Base-by-base conservation (phyloP, 176 grass and related monocot species). In the Metroxylon sagu region DNA sequence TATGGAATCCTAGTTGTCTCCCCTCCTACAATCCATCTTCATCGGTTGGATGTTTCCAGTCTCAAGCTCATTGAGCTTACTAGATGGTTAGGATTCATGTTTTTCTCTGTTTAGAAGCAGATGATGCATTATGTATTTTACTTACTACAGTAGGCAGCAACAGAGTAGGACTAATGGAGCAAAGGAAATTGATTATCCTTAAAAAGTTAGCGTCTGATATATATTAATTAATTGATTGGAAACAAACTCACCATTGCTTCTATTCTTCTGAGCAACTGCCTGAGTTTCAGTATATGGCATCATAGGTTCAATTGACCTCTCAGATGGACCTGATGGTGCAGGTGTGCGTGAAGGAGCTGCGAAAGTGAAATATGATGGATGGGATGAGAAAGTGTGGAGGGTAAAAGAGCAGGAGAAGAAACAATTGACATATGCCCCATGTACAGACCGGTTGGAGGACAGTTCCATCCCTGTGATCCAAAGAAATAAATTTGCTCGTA, bases 401-500 rank as follows among this genome's bases (percentile, higher is more conserved):
- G 63, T 56, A 66, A 29, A 70, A 25, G 62, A 70, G 23, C 66
- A 50, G 18, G 72, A 19, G 15, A 55, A 65, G 72, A 48, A 59
- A 8, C 25, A 62, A 19, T 66, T 60, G 72, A 49, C 4, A 5
- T 29, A 5, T 65, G 55, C 71, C 53, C 19, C 25, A 77, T 62
- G 60, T 14, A 85, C 80, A 62, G 17, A 61, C 69, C 83, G 74
- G 21, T 66, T 64, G 72, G 81, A 67, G 74, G 48, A 56, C 71
- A 71, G 59, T 75, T 64, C 76, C 69, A 98, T 52, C 81, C 79
- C 72, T 80, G 69, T 56, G 54, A 50, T 48, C 74, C 71, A 73
- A 88, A 92, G 27, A 85, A 85, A 67, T 92, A 98, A 5, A 98
- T 50, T 72, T 81, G 76, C 74, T 98, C 93, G 64, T 88, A 98